These are phyloP conservation scores for Candida mesenterica DNA, from an alignment of 1,139 yeast genomes.

Conservation along the genomic window DNA sequence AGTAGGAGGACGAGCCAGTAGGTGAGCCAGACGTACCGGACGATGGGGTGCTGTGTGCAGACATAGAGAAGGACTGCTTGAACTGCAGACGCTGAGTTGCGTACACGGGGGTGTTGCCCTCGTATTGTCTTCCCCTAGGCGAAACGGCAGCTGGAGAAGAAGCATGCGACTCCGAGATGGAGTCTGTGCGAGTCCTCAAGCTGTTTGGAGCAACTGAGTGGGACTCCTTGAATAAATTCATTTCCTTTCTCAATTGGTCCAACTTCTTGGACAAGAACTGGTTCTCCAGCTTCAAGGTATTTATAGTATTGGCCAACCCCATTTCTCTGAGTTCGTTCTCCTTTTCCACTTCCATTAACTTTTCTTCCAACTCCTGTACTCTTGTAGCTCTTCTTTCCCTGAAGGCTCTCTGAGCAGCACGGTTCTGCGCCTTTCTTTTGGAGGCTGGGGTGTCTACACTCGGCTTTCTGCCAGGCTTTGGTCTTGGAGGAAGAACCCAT, in stretches of 20 bases:
- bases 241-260: slow-evolving; percentile 32
- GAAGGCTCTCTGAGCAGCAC: slow-evolving; percentile 95
- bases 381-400: slow-evolving; percentile 74
- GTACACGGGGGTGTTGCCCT: neutral
- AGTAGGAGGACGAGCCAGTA: slow-evolving; percentile 21
- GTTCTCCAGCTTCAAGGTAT: slow-evolving; percentile 40
- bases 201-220: neutral
- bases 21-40: slow-evolving; percentile 10
- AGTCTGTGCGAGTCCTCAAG: neutral
- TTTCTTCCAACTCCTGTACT: slow-evolving; percentile 47
- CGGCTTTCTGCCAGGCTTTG: slow-evolving; percentile 89
- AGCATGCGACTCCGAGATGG: neutral
- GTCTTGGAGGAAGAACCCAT: slow-evolving; percentile 90
- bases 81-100: slow-evolving; percentile 2
- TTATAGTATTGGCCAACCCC: slow-evolving; percentile 52
- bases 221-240: slow-evolving; percentile 8
- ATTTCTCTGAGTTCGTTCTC: slow-evolving; percentile 63
- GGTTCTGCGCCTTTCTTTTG: slow-evolving; percentile 85
- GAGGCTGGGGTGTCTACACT: slow-evolving; percentile 70
- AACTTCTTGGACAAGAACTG: slow-evolving; percentile 35
- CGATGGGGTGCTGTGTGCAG: slow-evolving; percentile 9
- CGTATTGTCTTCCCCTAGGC: neutral
- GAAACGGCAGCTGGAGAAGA: slow-evolving; percentile 3
- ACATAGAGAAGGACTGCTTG: slow-evolving; percentile 8
- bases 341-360: slow-evolving; percentile 59